Base-by-base conservation (phyloP, 2,329 filamentous ascomycete species). In the Hirsutella minnesotensis region DNA sequence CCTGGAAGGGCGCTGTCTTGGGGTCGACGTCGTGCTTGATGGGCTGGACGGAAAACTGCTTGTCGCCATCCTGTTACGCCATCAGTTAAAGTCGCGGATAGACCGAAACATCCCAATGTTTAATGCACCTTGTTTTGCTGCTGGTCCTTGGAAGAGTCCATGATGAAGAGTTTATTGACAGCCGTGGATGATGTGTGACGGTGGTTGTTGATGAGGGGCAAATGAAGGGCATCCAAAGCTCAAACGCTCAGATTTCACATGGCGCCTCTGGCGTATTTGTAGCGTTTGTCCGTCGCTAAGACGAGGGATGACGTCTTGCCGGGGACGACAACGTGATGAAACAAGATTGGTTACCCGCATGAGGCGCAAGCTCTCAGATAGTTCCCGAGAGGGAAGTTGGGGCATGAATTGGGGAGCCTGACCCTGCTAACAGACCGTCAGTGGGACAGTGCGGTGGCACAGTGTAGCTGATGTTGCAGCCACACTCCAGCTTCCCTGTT, bases 1-100 rank as follows among this genome's bases (percentile, higher is more conserved):
- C 76, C 44, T 69, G 57, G 55, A 73, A 68, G 30, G 72, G 65
- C 42, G 67, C 64, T 54, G 76, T 69, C 57, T 70, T 69, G 53
- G 63, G 55, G 56, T 70, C 62, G 51, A 59, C 52, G 27, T 18
- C 29, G 19, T 67, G 58, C 49, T 69, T 59, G 51, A 69, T 63
- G 56, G 66, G 67, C 54, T 68, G 66, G 47, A 65, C 65, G 51
- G 56, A 59, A 52, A 69, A 68, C 49, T 67, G 51, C 58, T 69
- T 66, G 57, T 69, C 65, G 48, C 56, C 58, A 56, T 27, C 16
- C 16, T 64, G 24, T 12, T 67, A 27, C 67, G 59, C 21, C 19
- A 12, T 45, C 16, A 39, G 30, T 13, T 13, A 38, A 9, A 19
- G 7, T 9, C 13, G 0, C 18, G 29, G 24, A n/a, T 22, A 38